A percentile compares a stretch with the other conserved stretches of the same genome.
phyloP scores from a whole-genome alignment of 345 rosid species.

The Camelina sativa region DNA sequence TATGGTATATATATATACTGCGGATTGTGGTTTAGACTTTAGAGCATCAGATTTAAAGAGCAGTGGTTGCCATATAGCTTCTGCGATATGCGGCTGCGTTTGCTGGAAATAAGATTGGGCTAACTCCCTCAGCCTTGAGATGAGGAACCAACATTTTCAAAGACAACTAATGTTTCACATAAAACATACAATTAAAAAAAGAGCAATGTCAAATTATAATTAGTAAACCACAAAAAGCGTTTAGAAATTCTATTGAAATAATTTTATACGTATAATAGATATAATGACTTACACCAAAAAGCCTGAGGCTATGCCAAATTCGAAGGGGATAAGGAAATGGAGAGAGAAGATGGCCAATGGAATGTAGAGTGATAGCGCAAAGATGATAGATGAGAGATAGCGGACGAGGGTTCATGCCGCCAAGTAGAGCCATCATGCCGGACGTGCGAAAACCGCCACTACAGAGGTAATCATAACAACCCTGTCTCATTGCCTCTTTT shows the following conservation, averaged over 20 bases:
- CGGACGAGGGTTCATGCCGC: conserved; percentile 35
- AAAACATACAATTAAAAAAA: neutral
- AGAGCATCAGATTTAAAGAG: neutral
- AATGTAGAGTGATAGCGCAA: neutral
- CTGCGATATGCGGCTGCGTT: neutral
- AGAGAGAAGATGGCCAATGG: neutral
- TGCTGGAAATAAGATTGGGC: neutral
- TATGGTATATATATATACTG: no score
- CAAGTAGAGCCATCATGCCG: conserved; percentile 38
- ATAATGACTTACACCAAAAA: neutral
- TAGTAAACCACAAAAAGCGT: neutral
- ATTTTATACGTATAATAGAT: neutral
- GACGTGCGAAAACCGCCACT: conserved; percentile 32
- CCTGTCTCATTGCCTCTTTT: conserved; percentile 40
- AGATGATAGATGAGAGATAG: conserved; percentile 30
- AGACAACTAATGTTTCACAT: neutral
- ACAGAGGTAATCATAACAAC: conserved; percentile 36
- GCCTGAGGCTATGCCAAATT: neutral
- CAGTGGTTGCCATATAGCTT: neutral
- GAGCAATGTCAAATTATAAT: neutral
- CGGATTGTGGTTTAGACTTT: no score
- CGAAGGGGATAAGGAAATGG: neutral
- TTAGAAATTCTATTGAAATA: neutral
- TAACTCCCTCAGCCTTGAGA: conserved; percentile 2
- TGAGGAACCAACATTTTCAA: neutral